phyloP scores from a whole-genome alignment of 192 early-diverging fungal species.

The Rhizoclosmatium globosum region DNA sequence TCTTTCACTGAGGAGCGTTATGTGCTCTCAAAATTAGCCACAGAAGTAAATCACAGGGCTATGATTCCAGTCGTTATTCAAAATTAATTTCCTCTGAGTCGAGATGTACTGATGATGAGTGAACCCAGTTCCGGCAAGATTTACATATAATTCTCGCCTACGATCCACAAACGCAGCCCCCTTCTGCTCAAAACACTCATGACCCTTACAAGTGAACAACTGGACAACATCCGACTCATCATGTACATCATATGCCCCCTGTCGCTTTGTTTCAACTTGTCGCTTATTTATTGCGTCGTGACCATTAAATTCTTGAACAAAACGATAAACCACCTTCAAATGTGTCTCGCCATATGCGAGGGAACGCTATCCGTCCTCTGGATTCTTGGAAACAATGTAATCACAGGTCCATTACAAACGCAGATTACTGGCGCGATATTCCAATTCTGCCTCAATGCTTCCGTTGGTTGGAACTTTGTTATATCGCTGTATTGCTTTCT shows the following conservation, averaged over 20 bases:
- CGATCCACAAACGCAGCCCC: too few relatives aligned
- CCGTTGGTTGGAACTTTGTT: neutral
- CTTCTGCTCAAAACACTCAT: too few relatives aligned
- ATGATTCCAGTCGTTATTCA: too few relatives aligned
- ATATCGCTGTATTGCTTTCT: conserved; percentile 8
- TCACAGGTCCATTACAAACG: neutral
- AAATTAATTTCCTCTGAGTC: too few relatives aligned
- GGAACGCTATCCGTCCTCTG: neutral
- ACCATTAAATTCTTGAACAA: neutral
- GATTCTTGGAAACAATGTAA: neutral
- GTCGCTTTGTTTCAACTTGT: neutral
- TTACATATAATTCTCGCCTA: too few relatives aligned
- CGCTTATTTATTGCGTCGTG: conserved; percentile 15
- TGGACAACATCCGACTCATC: too few relatives aligned
- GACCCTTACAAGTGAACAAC: too few relatives aligned
- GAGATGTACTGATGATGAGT: too few relatives aligned
- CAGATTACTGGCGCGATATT: neutral
- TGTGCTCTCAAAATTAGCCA: too few relatives aligned
- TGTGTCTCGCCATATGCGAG: neutral
- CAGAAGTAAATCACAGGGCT: too few relatives aligned
- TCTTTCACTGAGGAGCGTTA: too few relatives aligned
- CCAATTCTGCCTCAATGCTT: neutral
- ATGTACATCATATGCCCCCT: neutral
- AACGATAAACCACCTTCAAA: neutral
- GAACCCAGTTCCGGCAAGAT: too few relatives aligned